Conservation (phyloP, 768 basidiomycete species). For the Boletus rufocinnamomeus region DNA sequence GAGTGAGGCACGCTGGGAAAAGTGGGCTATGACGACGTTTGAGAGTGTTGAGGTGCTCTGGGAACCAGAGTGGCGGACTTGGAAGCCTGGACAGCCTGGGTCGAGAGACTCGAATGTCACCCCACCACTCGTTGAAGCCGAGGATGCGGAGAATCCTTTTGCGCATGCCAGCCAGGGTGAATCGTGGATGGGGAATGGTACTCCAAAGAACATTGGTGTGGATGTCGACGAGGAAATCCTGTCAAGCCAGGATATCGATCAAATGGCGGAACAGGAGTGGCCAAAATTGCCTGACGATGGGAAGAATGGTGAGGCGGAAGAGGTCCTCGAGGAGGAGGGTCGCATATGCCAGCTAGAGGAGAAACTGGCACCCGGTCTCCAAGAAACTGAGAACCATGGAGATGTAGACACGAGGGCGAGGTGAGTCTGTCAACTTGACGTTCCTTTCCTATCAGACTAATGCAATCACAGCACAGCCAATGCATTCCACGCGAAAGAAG, state of each 20-base stretch:
- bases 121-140: constrained; percentile 16
- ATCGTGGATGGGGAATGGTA: constrained; percentile 10
- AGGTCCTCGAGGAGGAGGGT: constrained; percentile 14
- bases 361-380: not conserved
- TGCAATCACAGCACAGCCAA: not conserved
- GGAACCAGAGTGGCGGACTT: constrained; percentile 60
- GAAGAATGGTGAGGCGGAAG: constrained; percentile 19
- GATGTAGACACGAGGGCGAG: not conserved
- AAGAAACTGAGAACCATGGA: not conserved
- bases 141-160: constrained; percentile 29
- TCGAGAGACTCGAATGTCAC: constrained; percentile 18
- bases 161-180: constrained; percentile 20
- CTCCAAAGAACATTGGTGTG: constrained; percentile 21
- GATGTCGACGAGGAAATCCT: constrained; percentile 35
- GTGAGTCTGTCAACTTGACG: not conserved
- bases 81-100: constrained; percentile 45
- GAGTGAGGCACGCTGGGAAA: constrained; percentile 54
- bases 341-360: not conserved
- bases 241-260: constrained; percentile 38
- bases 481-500: not conserved
- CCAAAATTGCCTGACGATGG: constrained; percentile 6
- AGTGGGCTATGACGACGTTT: constrained; percentile 83
- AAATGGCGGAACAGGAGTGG: constrained; percentile 30
- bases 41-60: constrained; percentile 89
- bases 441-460: not conserved